phyloP scores from a whole-genome alignment of 495 filamentous ascomycete species.

The Hypoxylon crocopeplum region DNA sequence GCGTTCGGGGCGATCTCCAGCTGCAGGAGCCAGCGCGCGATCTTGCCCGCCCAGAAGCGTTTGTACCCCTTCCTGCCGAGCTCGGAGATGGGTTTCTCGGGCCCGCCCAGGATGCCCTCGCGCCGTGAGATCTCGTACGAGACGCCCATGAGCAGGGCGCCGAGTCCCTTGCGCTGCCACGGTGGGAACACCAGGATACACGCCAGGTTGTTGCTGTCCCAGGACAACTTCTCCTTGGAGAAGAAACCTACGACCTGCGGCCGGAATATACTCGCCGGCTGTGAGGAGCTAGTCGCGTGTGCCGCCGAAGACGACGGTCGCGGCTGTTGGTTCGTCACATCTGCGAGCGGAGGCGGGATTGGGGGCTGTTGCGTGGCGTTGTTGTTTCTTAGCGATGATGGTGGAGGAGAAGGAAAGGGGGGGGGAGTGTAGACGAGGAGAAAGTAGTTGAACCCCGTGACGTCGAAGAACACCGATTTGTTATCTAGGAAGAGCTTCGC shows the following conservation, averaged over 20 bases:
- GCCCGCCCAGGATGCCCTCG: constrained; percentile 86
- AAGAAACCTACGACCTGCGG: constrained; percentile 89
- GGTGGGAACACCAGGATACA: constrained; percentile 97
- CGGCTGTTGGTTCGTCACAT: not conserved
- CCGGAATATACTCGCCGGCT: too few relatives aligned
- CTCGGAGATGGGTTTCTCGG: constrained; percentile 90
- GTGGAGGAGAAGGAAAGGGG: constrained; percentile 40
- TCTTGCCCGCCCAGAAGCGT: constrained; percentile 81
- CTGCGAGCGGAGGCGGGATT: not conserved
- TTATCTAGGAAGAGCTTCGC: constrained; percentile 98
- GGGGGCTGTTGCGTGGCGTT: constrained; percentile 6
- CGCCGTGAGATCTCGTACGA: constrained; percentile 90
- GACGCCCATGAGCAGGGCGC: constrained; percentile 88
- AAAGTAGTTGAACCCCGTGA: constrained; percentile 94
- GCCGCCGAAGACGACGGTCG: not conserved
- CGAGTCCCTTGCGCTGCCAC: constrained; percentile 88
- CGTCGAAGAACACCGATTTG: constrained; percentile 98
- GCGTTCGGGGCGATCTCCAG: constrained; percentile 42
- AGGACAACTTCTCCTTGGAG: constrained; percentile 97
- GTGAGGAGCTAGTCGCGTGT: not conserved
- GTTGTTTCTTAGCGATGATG: not conserved
- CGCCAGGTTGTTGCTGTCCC: constrained; percentile 98
- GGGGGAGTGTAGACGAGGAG: constrained; percentile 73
- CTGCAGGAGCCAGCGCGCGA: constrained; percentile 68
- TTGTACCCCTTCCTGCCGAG: constrained; percentile 80